A percentile compares a stretch with the other conserved stretches of the same genome.
Evolutionary conservation across 176 grass and related monocot genomes (phyloP).

Genomic region (Alopecurus myosuroides): DNA sequence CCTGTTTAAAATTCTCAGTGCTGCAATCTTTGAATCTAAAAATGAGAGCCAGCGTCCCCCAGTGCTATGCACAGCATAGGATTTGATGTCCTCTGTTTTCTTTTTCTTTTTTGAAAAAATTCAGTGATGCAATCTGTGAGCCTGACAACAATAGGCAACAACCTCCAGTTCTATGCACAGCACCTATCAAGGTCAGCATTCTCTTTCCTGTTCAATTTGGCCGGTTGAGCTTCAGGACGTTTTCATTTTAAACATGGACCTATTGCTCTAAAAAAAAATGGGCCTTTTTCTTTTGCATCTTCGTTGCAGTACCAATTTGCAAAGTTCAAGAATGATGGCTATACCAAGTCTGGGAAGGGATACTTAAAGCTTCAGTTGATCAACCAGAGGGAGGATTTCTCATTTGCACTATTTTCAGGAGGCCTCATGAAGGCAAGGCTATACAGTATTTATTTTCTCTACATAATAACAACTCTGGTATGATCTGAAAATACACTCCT

Average conservation of each 20-base stretch:
- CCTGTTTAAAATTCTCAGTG: background rate
- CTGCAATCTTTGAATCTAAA: background rate
- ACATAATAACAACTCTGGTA: background rate
- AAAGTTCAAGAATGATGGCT: slow-evolving; percentile 41
- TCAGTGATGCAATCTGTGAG: slow-evolving; percentile 57
- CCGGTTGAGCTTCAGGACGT: background rate
- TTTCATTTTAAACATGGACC: background rate
- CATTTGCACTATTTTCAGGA: slow-evolving; percentile 68
- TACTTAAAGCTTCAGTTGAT: slow-evolving; percentile 68
- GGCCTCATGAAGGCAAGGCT: slow-evolving; percentile 45
- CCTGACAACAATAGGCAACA: slow-evolving; percentile 37
- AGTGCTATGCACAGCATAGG: background rate
- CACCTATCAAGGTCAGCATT: slow-evolving; percentile 59
- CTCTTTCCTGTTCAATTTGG: background rate
- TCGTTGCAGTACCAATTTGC: slow-evolving; percentile 60
- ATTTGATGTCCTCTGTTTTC: background rate
- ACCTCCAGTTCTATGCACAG: slow-evolving; percentile 53
- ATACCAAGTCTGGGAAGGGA: slow-evolving; percentile 46
- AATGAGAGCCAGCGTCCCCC: background rate
- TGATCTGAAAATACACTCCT: background rate
- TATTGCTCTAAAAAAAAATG: too few relatives aligned
- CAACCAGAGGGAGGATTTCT: slow-evolving; percentile 78
- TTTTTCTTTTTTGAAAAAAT: slow-evolving; percentile 9
- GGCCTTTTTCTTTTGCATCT: background rate
- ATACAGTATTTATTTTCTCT: slow-evolving; percentile 5